phyloP scores from a whole-genome alignment of 2,329 filamentous ascomycete genomes.

The Stromatinia cepivora region DNA sequence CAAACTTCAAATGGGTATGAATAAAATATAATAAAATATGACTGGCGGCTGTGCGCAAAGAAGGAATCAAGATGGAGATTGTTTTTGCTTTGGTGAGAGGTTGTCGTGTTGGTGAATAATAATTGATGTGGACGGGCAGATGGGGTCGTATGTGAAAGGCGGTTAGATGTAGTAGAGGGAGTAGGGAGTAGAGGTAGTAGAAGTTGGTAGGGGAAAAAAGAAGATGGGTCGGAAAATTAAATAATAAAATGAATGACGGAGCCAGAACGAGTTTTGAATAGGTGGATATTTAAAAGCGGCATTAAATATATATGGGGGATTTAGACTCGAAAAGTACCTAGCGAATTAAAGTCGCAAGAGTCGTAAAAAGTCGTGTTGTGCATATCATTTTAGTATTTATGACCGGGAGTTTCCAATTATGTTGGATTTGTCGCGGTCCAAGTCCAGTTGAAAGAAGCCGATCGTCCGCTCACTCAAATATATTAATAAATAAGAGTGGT shows the following conservation, averaged over 20 bases:
- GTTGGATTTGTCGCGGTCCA: background rate
- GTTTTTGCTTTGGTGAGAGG: background rate
- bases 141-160: background rate
- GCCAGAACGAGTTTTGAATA: background rate
- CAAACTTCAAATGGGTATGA: background rate
- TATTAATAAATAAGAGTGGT: background rate
- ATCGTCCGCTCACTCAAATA: background rate
- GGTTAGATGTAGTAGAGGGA: too few relatives aligned
- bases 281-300: conserved; percentile 8
- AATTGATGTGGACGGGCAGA: background rate
- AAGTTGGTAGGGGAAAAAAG: background rate
- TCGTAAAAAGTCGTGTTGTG: background rate
- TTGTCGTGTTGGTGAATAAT: background rate
- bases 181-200: background rate
- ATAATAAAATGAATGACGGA: conserved; percentile 10
- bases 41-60: background rate
- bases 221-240: too few relatives aligned
- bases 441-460: background rate
- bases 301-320: background rate
- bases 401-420: background rate
- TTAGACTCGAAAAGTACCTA: conserved; percentile 17
- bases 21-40: background rate
- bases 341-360: background rate
- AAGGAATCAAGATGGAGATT: background rate
- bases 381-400: background rate